Evolutionary conservation across 1,139 yeast species (phyloP).

Genomic region (Pichia terricola): DNA sequence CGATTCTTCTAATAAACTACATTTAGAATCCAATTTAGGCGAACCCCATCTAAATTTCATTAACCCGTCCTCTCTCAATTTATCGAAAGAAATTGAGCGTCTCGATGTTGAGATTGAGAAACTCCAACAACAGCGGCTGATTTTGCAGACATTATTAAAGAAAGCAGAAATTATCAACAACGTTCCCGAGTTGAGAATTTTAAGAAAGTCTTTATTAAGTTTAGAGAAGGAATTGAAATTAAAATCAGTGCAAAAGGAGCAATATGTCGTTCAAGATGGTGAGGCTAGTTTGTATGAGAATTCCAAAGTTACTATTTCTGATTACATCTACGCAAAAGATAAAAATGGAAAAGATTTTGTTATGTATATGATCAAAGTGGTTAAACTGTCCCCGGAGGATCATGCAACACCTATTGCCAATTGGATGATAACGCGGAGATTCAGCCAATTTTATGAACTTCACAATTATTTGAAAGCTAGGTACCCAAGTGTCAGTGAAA

Average conservation of each 20-base stretch:
- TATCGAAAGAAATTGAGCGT: conserved; percentile 38
- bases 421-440: conserved; percentile 86
- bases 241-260: conserved; percentile 70
- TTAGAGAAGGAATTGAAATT: conserved; percentile 60
- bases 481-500: conserved; percentile 40
- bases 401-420: conserved; percentile 51
- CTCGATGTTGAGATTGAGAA: conserved; percentile 51
- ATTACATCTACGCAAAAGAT: conserved; percentile 48
- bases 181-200: conserved; percentile 53
- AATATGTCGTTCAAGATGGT: conserved; percentile 72
- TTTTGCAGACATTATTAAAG: conserved; percentile 55
- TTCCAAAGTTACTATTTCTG: conserved; percentile 54
- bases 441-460: conserved; percentile 69
- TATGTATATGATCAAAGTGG: conserved; percentile 70
- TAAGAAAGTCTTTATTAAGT: conserved; percentile 56
- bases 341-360: conserved; percentile 48
- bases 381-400: conserved; percentile 38
- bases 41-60: too few relatives aligned
- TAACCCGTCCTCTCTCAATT: too few relatives aligned
- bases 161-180: conserved; percentile 83
- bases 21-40: too few relatives aligned
- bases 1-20: too few relatives aligned
- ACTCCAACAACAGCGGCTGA: conserved; percentile 50
- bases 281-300: conserved; percentile 72
- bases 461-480: conserved; percentile 52